Evolutionary conservation across 306 rosid species (phyloP).

Genomic region (Quercus parvula): DNA sequence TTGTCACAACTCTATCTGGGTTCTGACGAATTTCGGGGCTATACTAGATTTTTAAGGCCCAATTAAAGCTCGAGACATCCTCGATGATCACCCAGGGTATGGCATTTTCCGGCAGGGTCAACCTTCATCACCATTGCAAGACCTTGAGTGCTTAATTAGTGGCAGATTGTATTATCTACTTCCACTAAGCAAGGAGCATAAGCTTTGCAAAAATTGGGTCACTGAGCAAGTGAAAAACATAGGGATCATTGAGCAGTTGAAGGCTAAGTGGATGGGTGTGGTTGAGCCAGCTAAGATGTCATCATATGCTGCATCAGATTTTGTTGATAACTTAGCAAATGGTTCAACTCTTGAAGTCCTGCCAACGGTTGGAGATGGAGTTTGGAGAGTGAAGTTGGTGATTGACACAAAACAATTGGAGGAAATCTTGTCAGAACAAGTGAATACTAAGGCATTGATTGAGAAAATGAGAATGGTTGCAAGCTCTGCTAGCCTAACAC

Average conservation of each 20-base stretch:
- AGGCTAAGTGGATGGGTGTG: background rate
- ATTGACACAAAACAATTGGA: conserved; percentile 54
- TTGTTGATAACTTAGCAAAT: conserved; percentile 37
- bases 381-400: conserved; percentile 65
- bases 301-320: conserved; percentile 15
- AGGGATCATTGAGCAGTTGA: conserved; percentile 10
- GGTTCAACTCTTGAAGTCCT: conserved; percentile 51
- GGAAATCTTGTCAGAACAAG: conserved; percentile 63
- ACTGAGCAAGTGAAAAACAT: background rate
- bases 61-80: conserved; percentile 47
- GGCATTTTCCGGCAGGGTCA: conserved; percentile 51
- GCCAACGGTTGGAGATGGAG: conserved; percentile 47
- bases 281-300: conserved; percentile 15
- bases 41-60: conserved; percentile 55
- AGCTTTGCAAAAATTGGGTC: background rate
- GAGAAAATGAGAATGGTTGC: conserved; percentile 73
- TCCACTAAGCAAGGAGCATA: conserved; percentile 31
- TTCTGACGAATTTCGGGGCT: conserved; percentile 49
- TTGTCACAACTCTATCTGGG: conserved; percentile 43
- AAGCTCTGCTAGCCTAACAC: conserved; percentile 32
- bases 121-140: conserved; percentile 30
- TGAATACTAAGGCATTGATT: conserved; percentile 52
- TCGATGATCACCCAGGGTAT: conserved; percentile 36
- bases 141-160: conserved; percentile 33
- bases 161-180: conserved; percentile 65